Evolutionary conservation across 2,329 filamentous ascomycete genomes (phyloP).

Genomic region (Furcasterigmium furcatum): DNA sequence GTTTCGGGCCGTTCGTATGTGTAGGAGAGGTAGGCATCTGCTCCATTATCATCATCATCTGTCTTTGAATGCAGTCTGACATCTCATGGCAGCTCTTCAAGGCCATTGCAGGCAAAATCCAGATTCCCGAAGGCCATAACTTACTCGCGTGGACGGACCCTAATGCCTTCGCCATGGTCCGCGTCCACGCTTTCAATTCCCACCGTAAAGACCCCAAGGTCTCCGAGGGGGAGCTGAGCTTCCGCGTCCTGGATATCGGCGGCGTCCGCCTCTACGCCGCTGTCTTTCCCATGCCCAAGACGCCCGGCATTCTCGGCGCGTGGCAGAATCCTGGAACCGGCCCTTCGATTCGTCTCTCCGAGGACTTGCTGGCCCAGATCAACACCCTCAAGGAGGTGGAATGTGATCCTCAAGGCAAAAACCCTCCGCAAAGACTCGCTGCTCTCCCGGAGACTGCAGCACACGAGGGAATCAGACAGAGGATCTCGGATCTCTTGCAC

Average conservation of each 20-base stretch:
- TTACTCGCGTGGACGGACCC: slow-evolving; percentile 24
- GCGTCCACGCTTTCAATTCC: slow-evolving; percentile 26
- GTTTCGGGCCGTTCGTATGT: slow-evolving; percentile 37
- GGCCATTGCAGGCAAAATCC: slow-evolving; percentile 17
- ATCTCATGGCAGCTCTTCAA: background rate
- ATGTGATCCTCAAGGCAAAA: slow-evolving; percentile 14
- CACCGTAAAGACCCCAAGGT: slow-evolving; percentile 31
- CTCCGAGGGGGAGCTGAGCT: slow-evolving; percentile 25
- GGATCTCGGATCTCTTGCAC: slow-evolving; percentile 37
- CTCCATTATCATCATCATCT: no score
- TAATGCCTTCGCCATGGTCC: slow-evolving; percentile 17
- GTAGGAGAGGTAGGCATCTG: slow-evolving; percentile 24
- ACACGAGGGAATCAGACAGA: slow-evolving; percentile 32
- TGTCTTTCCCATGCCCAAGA: slow-evolving; percentile 31
- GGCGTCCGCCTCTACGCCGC: slow-evolving; percentile 40
- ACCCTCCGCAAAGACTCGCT: slow-evolving; percentile 25
- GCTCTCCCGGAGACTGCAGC: slow-evolving; percentile 32
- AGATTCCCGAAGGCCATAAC: slow-evolving; percentile 18
- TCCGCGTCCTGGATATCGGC: slow-evolving; percentile 37
- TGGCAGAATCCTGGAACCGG: slow-evolving; percentile 46
- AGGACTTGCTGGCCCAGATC: slow-evolving; percentile 34
- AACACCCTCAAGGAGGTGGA: slow-evolving; percentile 29
- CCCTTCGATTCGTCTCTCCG: slow-evolving; percentile 41
- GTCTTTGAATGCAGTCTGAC: background rate
- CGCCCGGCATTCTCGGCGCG: slow-evolving; percentile 31